phyloP scores from a whole-genome alignment of 1,284 basidiomycete species.

The Salmacisia buchloeana region DNA sequence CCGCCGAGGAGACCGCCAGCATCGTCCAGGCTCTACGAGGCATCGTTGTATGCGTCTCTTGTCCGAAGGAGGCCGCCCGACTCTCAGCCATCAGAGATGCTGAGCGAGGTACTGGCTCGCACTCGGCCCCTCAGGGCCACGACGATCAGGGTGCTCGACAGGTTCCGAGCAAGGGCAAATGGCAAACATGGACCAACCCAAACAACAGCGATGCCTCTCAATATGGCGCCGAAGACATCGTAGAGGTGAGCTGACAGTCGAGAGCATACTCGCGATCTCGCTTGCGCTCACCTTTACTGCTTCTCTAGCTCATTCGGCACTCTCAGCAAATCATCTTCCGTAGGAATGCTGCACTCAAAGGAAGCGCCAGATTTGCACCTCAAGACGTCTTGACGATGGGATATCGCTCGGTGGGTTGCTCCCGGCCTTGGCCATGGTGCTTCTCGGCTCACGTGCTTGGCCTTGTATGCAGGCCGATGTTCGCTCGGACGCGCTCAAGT shows the following conservation, averaged over 20 bases:
- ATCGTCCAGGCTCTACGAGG: background rate
- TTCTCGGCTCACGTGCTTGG: background rate
- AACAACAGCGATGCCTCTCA: background rate
- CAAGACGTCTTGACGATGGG: constrained; percentile 63
- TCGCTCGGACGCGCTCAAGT: background rate
- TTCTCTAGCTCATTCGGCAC: constrained; percentile 6
- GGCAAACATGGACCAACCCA: background rate
- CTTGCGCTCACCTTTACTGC: background rate
- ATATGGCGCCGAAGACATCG: background rate
- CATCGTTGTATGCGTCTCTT: background rate
- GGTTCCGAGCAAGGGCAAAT: background rate
- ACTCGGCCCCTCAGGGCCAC: too few relatives aligned
- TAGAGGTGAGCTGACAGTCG: constrained; percentile 11
- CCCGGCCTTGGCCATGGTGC: too few relatives aligned
- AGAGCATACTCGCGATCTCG: background rate
- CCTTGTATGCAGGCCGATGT: background rate
- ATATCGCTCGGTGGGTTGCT: constrained; percentile 57
- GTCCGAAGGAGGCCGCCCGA: background rate
- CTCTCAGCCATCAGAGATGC: background rate
- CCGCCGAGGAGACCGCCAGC: too few relatives aligned
- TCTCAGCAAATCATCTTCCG: constrained; percentile 10
- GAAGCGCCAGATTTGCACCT: background rate
- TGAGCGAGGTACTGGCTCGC: background rate
- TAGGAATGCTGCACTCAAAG: background rate
- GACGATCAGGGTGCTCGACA: too few relatives aligned